Evolutionary conservation across 176 grass and related monocot species (phyloP), one percentile per base, ranked within the genome.

Genomic region (Ensete glaucum): DNA sequence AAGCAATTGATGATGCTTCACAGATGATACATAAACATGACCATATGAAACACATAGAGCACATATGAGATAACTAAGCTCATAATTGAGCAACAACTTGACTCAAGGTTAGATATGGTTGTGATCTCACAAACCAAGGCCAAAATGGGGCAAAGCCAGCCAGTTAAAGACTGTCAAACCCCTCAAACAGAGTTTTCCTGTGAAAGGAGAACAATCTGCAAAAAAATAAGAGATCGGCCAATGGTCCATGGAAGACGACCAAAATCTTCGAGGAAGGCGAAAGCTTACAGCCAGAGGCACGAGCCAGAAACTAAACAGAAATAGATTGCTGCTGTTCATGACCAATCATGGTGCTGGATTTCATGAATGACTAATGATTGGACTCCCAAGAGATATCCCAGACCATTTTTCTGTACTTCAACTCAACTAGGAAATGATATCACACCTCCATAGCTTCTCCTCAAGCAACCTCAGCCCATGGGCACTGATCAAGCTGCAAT

Each of bases 371-470:
- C 24, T 65, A 78, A 76, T 34, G 73, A 53, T 56, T 58, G 64
- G 25, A 54, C 49, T 54, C 23, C 75, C 53, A 73, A 83, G 75
- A 70, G 19, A 70, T 43, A 9, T 67, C 83, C 76, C 67, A 62
- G 76, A 58, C 20, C 67, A 34, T 4, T 19, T 72, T 65, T 67
- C 54, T 19, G 2, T 78, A 79, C 53, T 83, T 58, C 55, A 17
- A 21, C 17, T 12, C 58, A 57, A 50, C 86, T 93, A 98, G 54
- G 77, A 82, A 71, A 94, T 84, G 84, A 99, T 91, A 74, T 94
- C 95, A 1, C 91, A 99, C 86, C 86, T 85, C 86, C 84, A 91
- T 57, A 99, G 84, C 57, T 94, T 85, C 73, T 91, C 87, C 82
- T 91, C 90, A 81, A 99, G 72, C 6, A 88, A 87, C 21, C 85